These are phyloP conservation scores for Glaciozyma antarctica DNA, from an alignment of 768 basidiomycete species.

Conservation along the genomic window DNA sequence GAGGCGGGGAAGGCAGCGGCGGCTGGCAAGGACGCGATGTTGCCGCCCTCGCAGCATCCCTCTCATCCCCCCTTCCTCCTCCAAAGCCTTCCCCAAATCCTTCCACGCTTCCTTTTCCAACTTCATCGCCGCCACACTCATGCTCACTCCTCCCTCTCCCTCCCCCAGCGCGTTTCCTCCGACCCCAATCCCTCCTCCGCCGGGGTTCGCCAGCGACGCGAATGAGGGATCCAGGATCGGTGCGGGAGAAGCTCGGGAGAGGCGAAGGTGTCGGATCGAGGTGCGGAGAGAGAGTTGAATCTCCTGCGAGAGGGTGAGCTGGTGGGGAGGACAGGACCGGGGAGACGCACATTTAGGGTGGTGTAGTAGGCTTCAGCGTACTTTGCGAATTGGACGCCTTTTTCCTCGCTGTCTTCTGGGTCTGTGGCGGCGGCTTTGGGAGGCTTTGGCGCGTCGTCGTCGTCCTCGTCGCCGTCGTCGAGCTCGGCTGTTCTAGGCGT, in stretches of 20 bases:
- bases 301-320: constrained; percentile 10
- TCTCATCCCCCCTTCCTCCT: not conserved
- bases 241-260: constrained; percentile 10
- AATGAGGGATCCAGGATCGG: constrained; percentile 22
- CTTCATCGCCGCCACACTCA: constrained; percentile 19
- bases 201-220: constrained; percentile 3
- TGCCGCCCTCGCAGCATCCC: too few relatives aligned
- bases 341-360: constrained; percentile 21
- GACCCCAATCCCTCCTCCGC: constrained; percentile 7
- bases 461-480: constrained; percentile 13
- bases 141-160: not conserved
- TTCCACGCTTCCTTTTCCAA: constrained; percentile 23
- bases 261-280: constrained; percentile 28
- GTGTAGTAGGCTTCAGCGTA: constrained; percentile 28
- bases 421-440: not conserved
- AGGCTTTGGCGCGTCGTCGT: not conserved
- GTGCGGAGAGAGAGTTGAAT: constrained; percentile 26
- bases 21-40: too few relatives aligned
- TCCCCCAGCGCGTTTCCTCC: constrained; percentile 19
- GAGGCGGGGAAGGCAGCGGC: too few relatives aligned
- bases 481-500: constrained; percentile 14
- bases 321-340: too few relatives aligned
- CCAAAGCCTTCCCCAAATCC: constrained; percentile 7
- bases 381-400: constrained; percentile 12
- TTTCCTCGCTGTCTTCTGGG: constrained; percentile 5